Evolutionary conservation across 2,329 filamentous ascomycete genomes (phyloP).

Genomic region (Trichoderma sp.): DNA sequence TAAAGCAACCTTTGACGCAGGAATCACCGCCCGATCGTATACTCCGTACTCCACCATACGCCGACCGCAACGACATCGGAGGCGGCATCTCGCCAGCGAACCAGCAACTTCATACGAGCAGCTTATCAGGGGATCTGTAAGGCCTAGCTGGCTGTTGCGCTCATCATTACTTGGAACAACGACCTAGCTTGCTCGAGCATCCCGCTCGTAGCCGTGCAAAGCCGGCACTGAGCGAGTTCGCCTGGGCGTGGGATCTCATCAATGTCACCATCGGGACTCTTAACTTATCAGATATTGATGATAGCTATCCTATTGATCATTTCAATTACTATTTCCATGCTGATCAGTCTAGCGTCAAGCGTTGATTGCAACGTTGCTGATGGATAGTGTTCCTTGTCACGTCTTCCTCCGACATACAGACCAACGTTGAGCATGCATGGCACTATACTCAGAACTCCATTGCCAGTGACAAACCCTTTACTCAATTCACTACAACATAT

Average conservation of each 20-base stretch:
- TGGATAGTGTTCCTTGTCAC: no score
- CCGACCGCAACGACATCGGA: constrained; percentile 6
- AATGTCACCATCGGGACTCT: neutral
- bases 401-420: no score
- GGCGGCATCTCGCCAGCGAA: neutral
- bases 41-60: neutral
- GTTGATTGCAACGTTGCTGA: no score
- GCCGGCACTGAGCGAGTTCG: constrained; percentile 18
- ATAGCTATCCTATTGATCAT: neutral
- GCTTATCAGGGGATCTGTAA: neutral
- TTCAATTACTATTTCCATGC: no score
- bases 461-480: neutral
- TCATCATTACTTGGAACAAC: constrained; percentile 2
- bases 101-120: neutral
- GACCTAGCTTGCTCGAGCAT: neutral
- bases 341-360: no score
- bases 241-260: neutral
- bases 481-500: neutral
- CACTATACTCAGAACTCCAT: no score
- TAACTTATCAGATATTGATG: neutral
- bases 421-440: no score
- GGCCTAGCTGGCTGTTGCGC: neutral
- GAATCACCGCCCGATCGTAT: no score
- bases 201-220: constrained; percentile 19
- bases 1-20: no score